Evolutionary conservation across 2,329 filamentous ascomycete species (phyloP).

Genomic region (Sporothrix inflata): DNA sequence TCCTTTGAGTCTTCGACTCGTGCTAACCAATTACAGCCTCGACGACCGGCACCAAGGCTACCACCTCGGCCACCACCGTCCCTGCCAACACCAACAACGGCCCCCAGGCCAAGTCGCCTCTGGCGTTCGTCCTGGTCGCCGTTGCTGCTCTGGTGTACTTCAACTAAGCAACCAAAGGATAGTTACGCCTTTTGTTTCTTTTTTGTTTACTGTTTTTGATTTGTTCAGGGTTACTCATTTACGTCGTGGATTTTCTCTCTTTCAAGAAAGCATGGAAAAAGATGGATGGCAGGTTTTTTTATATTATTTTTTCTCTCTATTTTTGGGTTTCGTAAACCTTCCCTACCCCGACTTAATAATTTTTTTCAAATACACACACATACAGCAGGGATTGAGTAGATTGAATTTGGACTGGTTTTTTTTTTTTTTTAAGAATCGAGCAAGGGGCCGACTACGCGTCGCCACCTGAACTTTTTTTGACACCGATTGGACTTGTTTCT

Average conservation of each 20-base stretch:
- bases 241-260: slow-evolving; percentile 16
- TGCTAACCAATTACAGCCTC: slow-evolving; percentile 30
- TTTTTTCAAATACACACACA: slow-evolving; percentile 16
- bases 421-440: neutral
- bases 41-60: slow-evolving; percentile 33
- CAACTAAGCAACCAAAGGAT: slow-evolving; percentile 41
- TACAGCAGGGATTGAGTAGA: neutral
- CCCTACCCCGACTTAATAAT: neutral
- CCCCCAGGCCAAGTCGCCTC: slow-evolving; percentile 46
- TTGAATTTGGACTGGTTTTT: neutral
- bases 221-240: neutral
- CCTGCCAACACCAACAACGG: slow-evolving; percentile 43
- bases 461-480: neutral
- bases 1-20: neutral
- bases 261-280: neutral
- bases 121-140: slow-evolving; percentile 47
- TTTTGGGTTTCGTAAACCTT: neutral
- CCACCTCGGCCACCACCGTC: slow-evolving; percentile 35
- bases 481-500: neutral
- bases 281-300: neutral
- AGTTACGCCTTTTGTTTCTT: neutral
- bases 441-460: neutral
- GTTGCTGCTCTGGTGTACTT: slow-evolving; percentile 48
- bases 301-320: neutral
- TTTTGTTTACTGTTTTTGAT: neutral